phyloP scores from a whole-genome alignment of 2,329 filamentous ascomycete species.

The Tolypocladium ophioglossoides region DNA sequence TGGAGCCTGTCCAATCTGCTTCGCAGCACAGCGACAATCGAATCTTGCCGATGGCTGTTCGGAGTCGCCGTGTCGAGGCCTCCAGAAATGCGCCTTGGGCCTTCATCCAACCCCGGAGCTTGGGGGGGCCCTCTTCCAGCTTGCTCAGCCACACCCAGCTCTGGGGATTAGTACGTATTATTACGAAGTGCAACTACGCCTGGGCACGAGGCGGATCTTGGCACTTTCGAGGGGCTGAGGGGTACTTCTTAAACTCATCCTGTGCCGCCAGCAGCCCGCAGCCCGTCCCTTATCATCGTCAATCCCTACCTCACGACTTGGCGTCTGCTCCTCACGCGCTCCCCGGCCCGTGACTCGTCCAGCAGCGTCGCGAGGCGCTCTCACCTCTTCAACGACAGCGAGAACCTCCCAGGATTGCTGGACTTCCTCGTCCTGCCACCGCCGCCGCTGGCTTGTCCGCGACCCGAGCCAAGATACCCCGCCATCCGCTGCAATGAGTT shows the following conservation, averaged over 20 bases:
- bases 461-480: slow-evolving; percentile 10
- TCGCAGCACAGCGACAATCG: too few relatives aligned
- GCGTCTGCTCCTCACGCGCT: background rate
- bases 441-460: background rate
- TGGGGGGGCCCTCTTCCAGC: too few relatives aligned
- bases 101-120: too few relatives aligned
- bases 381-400: background rate
- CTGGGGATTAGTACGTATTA: too few relatives aligned
- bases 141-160: too few relatives aligned
- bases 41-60: too few relatives aligned
- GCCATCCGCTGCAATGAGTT: slow-evolving; percentile 19
- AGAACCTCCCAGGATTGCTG: background rate
- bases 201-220: background rate
- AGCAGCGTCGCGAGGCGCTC: background rate
- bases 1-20: too few relatives aligned
- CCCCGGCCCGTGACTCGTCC: background rate
- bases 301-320: background rate
- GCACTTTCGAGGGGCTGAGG: background rate
- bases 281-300: background rate
- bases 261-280: background rate
- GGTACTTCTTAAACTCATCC: background rate
- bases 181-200: too few relatives aligned
- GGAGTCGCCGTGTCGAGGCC: background rate
- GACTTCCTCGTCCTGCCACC: background rate
- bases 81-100: background rate